phyloP scores from a whole-genome alignment of 1,284 basidiomycete species.

The Coniferiporia weirii region DNA sequence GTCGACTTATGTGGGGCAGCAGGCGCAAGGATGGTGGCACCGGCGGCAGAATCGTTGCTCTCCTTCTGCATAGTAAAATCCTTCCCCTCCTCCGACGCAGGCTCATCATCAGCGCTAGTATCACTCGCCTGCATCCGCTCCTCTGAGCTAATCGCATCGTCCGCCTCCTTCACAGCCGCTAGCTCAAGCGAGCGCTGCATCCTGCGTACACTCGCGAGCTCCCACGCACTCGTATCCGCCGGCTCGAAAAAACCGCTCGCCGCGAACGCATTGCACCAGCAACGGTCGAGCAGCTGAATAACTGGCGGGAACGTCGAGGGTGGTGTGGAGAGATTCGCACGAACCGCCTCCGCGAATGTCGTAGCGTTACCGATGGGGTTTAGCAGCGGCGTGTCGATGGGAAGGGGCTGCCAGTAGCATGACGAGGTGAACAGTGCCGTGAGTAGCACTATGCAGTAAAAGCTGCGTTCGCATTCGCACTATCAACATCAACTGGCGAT shows the following conservation, averaged over 20 bases:
- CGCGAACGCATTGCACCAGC: conserved; percentile 63
- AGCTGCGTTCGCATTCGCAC: conserved; percentile 36
- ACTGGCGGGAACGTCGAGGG: conserved; percentile 36
- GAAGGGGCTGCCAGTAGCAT: conserved; percentile 79
- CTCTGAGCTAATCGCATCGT: conserved; percentile 26
- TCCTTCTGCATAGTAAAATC: conserved; percentile 1
- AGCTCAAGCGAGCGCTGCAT: conserved; percentile 30
- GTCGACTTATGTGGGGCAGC: not conserved
- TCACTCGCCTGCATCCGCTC: conserved; percentile 24
- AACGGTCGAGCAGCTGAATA: conserved; percentile 63
- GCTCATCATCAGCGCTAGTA: conserved; percentile 5
- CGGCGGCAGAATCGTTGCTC: not conserved
- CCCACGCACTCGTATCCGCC: conserved; percentile 70
- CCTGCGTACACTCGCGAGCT: conserved; percentile 40
- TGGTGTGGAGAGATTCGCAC: conserved; percentile 30
- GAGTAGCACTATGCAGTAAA: conserved; percentile 77
- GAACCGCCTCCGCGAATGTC: conserved; percentile 60
- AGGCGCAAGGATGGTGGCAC: not conserved
- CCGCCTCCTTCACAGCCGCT: conserved; percentile 36
- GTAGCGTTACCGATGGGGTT: conserved; percentile 58
- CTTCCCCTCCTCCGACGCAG: not conserved
- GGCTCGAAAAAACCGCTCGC: conserved; percentile 57
- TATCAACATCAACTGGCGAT: conserved; percentile 17
- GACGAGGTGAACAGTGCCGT: conserved; percentile 75
- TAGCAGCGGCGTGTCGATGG: conserved; percentile 54